Evolutionary conservation across 805 yeast species (phyloP).

Genomic region (Metahyphopichia silvanorum): DNA sequence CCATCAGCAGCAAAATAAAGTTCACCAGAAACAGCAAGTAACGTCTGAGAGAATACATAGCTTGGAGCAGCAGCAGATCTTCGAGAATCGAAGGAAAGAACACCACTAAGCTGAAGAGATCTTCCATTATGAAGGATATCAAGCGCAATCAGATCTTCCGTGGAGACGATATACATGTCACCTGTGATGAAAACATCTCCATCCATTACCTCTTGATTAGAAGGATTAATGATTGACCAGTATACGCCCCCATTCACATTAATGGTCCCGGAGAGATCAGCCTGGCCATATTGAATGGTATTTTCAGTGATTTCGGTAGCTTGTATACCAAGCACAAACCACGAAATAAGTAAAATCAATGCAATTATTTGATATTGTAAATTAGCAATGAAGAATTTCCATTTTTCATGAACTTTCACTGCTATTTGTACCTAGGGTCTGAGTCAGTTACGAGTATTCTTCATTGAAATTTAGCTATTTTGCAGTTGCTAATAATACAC

Average conservation of each 20-base stretch:
- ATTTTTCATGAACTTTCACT: too few relatives aligned
- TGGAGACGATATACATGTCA: constrained; percentile 19
- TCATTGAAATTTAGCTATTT: too few relatives aligned
- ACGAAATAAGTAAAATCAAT: too few relatives aligned
- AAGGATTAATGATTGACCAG: constrained; percentile 24
- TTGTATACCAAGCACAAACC: constrained; percentile 1
- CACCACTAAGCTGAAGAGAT: constrained; percentile 14
- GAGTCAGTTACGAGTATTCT: too few relatives aligned
- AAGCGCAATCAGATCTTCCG: constrained; percentile 11
- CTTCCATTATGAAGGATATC: constrained; percentile 12
- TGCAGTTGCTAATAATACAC: too few relatives aligned
- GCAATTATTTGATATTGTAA: too few relatives aligned
- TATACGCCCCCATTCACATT: constrained; percentile 18
- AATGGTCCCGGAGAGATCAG: constrained; percentile 16
- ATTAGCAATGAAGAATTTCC: too few relatives aligned
- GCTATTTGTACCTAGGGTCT: too few relatives aligned
- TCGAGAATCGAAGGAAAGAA: constrained; percentile 19
- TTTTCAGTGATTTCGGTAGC: constrained; percentile 6
- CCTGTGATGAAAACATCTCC: constrained; percentile 19
- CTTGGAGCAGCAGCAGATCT: constrained; percentile 13
- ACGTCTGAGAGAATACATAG: constrained; percentile 5
- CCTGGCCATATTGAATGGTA: constrained; percentile 13
- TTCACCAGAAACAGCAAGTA: background rate
- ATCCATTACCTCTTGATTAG: constrained; percentile 13
- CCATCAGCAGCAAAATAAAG: background rate